Percentiles rank a stretch among this genome's conserved stretches.
These are phyloP conservation scores for Zopfia rhizophila DNA, from an alignment of 2,329 filamentous ascomycete species.

Conservation along the genomic window DNA sequence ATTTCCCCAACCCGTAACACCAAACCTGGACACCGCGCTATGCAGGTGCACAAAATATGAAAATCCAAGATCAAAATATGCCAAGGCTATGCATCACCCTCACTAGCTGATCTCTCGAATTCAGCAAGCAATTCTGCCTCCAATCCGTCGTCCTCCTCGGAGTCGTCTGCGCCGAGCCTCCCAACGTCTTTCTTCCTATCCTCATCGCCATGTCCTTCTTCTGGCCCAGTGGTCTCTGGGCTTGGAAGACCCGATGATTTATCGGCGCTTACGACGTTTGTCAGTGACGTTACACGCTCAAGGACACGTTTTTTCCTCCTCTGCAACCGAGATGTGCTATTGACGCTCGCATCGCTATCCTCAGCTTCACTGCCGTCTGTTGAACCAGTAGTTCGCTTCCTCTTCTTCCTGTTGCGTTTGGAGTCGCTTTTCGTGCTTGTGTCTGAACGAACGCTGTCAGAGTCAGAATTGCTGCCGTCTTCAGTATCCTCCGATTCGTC, in stretches of 20 bases:
- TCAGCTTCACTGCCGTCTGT: slow-evolving; percentile 51
- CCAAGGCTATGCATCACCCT: slow-evolving; percentile 19
- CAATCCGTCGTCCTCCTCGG: slow-evolving; percentile 64
- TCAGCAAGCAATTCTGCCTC: slow-evolving; percentile 58
- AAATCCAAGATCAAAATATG: slow-evolving; percentile 11
- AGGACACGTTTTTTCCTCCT: slow-evolving; percentile 60
- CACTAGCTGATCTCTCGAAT: slow-evolving; percentile 46
- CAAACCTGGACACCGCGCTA: slow-evolving; percentile 50
- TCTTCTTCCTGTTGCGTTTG: slow-evolving; percentile 43
- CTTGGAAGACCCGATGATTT: slow-evolving; percentile 53
- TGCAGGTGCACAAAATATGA: slow-evolving; percentile 37
- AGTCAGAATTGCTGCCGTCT: slow-evolving; percentile 40
- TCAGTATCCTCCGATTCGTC: slow-evolving; percentile 55
- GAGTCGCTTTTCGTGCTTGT: slow-evolving; percentile 38
- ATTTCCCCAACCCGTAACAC: slow-evolving; percentile 30
- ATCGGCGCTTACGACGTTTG: slow-evolving; percentile 53
- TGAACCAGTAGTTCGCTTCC: slow-evolving; percentile 46
- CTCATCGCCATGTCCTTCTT: slow-evolving; percentile 55
- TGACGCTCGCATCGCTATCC: slow-evolving; percentile 52
- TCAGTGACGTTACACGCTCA: slow-evolving; percentile 58
- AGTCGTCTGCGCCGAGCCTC: slow-evolving; percentile 55
- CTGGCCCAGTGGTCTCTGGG: slow-evolving; percentile 51
- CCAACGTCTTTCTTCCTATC: slow-evolving; percentile 53
- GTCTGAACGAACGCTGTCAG: slow-evolving; percentile 47
- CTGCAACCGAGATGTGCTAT: slow-evolving; percentile 55